Conservation (phyloP, 2,329 filamentous ascomycete species). For the Fragosphaeria purpurea region DNA sequence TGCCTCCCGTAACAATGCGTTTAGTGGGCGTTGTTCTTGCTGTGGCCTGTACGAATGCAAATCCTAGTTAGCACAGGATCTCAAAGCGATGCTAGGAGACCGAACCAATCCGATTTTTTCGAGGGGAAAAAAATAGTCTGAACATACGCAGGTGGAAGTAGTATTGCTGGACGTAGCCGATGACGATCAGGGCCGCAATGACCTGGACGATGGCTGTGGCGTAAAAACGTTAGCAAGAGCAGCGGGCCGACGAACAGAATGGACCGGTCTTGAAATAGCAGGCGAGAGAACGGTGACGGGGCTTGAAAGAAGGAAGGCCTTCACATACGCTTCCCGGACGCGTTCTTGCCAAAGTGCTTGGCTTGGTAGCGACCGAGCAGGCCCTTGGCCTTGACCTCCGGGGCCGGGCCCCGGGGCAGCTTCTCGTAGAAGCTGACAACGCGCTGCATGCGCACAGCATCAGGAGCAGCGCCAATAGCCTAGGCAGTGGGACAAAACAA, state of each 20-base stretch:
- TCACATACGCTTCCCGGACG: slow-evolving; percentile 74
- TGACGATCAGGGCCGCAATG: slow-evolving; percentile 63
- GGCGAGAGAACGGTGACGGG: too few relatives aligned
- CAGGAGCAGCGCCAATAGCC: slow-evolving; percentile 89
- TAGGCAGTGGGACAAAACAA: slow-evolving; percentile 28
- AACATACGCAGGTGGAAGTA: slow-evolving; percentile 98
- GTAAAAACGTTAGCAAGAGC: slow-evolving; percentile 1
- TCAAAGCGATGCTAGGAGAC: too few relatives aligned
- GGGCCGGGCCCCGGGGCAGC: slow-evolving; percentile 85
- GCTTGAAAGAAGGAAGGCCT: neutral
- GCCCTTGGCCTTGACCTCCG: slow-evolving; percentile 71
- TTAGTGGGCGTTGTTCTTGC: slow-evolving; percentile 99
- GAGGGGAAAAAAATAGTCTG: too few relatives aligned
- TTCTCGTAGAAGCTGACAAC: slow-evolving; percentile 99
- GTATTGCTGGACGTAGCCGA: slow-evolving; percentile 97
- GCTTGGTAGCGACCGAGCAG: slow-evolving; percentile 76
- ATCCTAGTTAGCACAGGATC: neutral
- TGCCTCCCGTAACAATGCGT: slow-evolving; percentile 5
- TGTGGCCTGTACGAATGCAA: slow-evolving; percentile 60
- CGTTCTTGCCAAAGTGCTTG: slow-evolving; percentile 92
- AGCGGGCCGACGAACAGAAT: too few relatives aligned
- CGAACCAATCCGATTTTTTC: too few relatives aligned
- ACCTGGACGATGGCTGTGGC: slow-evolving; percentile 76
- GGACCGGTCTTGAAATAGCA: too few relatives aligned
- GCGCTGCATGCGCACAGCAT: slow-evolving; percentile 95